Conservation (phyloP, 257 asterid genomes). For the Fraxinus americana region DNA sequence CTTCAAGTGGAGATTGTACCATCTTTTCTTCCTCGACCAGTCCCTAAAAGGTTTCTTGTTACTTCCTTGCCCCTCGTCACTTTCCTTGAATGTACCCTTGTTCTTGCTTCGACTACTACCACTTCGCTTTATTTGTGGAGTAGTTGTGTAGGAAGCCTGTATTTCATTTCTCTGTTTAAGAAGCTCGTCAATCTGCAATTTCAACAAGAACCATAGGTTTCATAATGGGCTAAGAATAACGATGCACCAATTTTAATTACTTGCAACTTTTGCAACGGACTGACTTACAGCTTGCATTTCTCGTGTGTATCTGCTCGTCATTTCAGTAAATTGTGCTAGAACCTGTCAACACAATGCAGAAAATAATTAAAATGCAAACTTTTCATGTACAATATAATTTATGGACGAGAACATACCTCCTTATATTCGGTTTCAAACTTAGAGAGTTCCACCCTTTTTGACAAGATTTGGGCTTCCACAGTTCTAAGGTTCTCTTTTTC, state of each 20-base stretch:
- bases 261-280: constrained; percentile 13
- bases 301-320: constrained; percentile 89
- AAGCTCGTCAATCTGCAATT: constrained; percentile 79
- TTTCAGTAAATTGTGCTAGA: constrained; percentile 88
- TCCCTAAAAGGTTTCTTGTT: constrained; percentile 63
- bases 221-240: background rate
- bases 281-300: constrained; percentile 94
- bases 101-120: constrained; percentile 69
- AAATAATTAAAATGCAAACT: constrained; percentile 21
- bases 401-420: constrained; percentile 56
- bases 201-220: background rate
- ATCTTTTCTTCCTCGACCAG: constrained; percentile 70
- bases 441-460: constrained; percentile 86
- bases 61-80: constrained; percentile 53
- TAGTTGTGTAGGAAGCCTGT: constrained; percentile 74
- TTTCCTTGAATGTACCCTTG: constrained; percentile 53
- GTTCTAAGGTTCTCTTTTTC: constrained; percentile 82
- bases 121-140: constrained; percentile 65
- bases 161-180: constrained; percentile 81
- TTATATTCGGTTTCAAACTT: constrained; percentile 90
- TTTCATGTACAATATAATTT: background rate
- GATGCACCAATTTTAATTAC: background rate
- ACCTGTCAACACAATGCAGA: constrained; percentile 46
- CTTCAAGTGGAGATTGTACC: constrained; percentile 85
- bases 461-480: constrained; percentile 81